These are phyloP conservation scores for Populus tomentosa DNA, from an alignment of 441 rosid genomes.

Conservation along the genomic window DNA sequence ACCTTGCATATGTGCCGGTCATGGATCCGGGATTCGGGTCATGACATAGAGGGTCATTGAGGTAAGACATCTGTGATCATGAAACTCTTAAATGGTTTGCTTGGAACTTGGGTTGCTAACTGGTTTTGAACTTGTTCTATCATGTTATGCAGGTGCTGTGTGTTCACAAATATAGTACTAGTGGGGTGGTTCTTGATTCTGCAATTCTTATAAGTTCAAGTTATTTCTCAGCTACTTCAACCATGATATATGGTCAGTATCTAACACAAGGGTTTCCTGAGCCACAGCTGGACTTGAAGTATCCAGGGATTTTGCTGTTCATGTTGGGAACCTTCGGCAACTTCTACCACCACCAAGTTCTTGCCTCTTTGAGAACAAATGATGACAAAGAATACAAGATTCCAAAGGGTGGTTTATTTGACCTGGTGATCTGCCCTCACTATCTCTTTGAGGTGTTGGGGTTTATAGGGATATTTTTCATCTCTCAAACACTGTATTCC, in stretches of 20 bases:
- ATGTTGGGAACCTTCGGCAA: slow-evolving; percentile 55
- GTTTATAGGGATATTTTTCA: slow-evolving; percentile 45
- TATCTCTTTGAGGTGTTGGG: slow-evolving; percentile 66
- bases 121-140: neutral
- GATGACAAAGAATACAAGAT: slow-evolving; percentile 48
- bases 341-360: slow-evolving; percentile 67
- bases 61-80: slow-evolving; percentile 28
- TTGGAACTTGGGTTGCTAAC: neutral
- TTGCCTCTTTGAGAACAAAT: slow-evolving; percentile 48
- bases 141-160: slow-evolving; percentile 36
- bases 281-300: slow-evolving; percentile 44
- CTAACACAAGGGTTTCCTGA: slow-evolving; percentile 31
- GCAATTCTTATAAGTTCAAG: slow-evolving; percentile 28
- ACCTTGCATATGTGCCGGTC: too few species aligned
- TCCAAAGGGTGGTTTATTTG: slow-evolving; percentile 65
- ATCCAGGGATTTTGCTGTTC: slow-evolving; percentile 38
- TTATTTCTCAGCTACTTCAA: slow-evolving; percentile 35
- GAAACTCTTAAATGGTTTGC: neutral
- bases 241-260: slow-evolving; percentile 50
- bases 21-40: too few species aligned
- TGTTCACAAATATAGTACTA: slow-evolving; percentile 40
- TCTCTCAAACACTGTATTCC: slow-evolving; percentile 59
- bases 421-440: slow-evolving; percentile 56
- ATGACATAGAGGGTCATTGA: slow-evolving; percentile 54
- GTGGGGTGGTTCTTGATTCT: slow-evolving; percentile 35